A percentile compares a stretch with the other conserved stretches of the same genome.
phyloP scores from a whole-genome alignment of 2,329 filamentous ascomycete species.

The Fusarium anguioides region DNA sequence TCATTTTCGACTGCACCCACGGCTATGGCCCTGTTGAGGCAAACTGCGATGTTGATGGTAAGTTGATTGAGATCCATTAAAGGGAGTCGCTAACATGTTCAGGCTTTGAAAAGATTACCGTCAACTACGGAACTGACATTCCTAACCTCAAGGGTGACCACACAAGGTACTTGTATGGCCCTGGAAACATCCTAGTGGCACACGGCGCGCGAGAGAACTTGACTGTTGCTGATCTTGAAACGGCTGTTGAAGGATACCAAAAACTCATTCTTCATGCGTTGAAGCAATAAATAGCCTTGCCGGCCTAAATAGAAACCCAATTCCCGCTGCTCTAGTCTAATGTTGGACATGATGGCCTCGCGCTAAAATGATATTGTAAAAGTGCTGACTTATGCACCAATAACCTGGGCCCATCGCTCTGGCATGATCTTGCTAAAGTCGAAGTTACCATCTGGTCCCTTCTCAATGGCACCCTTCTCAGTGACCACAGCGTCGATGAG shows the following conservation, averaged over 20 bases:
- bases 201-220: constrained; percentile 87
- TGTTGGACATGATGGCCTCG: constrained; percentile 38
- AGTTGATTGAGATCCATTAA: constrained; percentile 15
- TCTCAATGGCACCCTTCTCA: constrained; percentile 87
- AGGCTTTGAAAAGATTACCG: constrained; percentile 84
- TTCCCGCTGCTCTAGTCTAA: constrained; percentile 36
- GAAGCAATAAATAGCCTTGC: constrained; percentile 50
- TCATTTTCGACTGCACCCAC: constrained; percentile 69
- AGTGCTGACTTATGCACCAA: constrained; percentile 32
- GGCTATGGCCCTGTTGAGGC: constrained; percentile 84
- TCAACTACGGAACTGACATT: constrained; percentile 95
- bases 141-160: constrained; percentile 78
- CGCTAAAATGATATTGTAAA: constrained; percentile 18
- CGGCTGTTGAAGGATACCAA: constrained; percentile 83
- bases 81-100: constrained; percentile 24
- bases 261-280: constrained; percentile 70
- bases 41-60: constrained; percentile 82
- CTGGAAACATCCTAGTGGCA: constrained; percentile 83
- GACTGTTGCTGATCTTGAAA: constrained; percentile 78
- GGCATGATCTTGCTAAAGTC: constrained; percentile 68
- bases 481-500: constrained; percentile 96
- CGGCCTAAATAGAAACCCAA: constrained; percentile 8
- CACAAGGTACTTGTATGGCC: constrained; percentile 74
- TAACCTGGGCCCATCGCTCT: constrained; percentile 61
- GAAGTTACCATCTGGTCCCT: constrained; percentile 77